Evolutionary conservation across 768 basidiomycete species (phyloP).

Genomic region (Podaxis pistillaris): DNA sequence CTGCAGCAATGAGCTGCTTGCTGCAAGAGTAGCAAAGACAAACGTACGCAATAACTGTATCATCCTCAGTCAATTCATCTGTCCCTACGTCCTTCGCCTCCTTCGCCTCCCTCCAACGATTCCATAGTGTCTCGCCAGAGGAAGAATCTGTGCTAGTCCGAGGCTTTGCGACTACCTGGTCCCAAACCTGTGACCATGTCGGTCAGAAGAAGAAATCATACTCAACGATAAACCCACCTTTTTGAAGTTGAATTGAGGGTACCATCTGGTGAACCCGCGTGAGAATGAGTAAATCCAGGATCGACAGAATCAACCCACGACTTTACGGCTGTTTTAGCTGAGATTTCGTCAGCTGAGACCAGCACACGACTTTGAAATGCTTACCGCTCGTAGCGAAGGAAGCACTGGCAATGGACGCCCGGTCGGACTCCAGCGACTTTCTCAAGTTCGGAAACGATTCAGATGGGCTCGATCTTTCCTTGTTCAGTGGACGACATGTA

Average conservation of each 20-base stretch:
- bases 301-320: not conserved
- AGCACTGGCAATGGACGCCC: not conserved
- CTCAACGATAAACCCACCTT: not conserved
- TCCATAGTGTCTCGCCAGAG: not conserved
- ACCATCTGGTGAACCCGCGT: not conserved
- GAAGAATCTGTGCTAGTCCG: not conserved
- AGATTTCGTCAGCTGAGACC: not conserved
- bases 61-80: conserved; percentile 8
- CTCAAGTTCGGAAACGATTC: not conserved
- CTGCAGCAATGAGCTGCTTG: not conserved
- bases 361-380: not conserved
- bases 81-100: not conserved
- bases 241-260: not conserved
- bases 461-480: not conserved
- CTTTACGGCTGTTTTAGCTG: not conserved
- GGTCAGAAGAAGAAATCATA: not conserved
- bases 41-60: conserved; percentile 10
- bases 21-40: not conserved
- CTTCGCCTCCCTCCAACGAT: not conserved
- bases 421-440: not conserved
- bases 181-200: not conserved
- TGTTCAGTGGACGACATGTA: not conserved
- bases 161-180: not conserved
- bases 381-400: not conserved
- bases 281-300: not conserved